These are phyloP conservation scores for Clathrospora elynae DNA, from an alignment of 2,329 filamentous ascomycete genomes.

Conservation along the genomic window DNA sequence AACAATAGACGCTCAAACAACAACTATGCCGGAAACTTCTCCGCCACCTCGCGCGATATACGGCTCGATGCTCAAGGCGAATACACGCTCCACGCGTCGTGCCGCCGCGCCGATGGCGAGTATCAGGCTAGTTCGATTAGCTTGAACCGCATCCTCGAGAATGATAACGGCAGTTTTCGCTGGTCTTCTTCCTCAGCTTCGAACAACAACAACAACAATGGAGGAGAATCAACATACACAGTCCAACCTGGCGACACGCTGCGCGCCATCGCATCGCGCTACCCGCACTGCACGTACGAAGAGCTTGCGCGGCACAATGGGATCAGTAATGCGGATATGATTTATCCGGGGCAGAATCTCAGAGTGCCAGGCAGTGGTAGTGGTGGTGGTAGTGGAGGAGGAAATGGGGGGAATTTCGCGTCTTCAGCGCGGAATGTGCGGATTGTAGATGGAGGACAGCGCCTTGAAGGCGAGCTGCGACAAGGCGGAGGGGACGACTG, in stretches of 20 bases:
- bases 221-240: conserved; percentile 20
- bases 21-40: conserved; percentile 35
- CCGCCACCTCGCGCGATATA: conserved; percentile 29
- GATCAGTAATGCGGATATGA: conserved; percentile 34
- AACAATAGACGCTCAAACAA: conserved; percentile 16
- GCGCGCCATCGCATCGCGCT: conserved; percentile 31
- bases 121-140: conserved; percentile 29
- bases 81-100: conserved; percentile 35
- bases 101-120: conserved; percentile 29
- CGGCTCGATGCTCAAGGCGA: conserved; percentile 36
- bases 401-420: conserved; percentile 30
- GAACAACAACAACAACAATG: conserved; percentile 12
- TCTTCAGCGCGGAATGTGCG: conserved; percentile 29
- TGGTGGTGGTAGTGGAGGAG: conserved; percentile 13
- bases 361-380: conserved; percentile 29
- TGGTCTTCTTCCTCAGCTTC: conserved; percentile 30
- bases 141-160: conserved; percentile 30
- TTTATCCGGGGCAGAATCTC: conserved; percentile 36
- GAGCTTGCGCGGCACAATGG: conserved; percentile 34
- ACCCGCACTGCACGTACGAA: conserved; percentile 33
- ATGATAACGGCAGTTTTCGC: conserved; percentile 33
- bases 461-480: conserved; percentile 28
- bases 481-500: conserved; percentile 21
- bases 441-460: conserved; percentile 29
- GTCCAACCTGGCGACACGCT: conserved; percentile 38